Percentiles rank a stretch among this genome's conserved stretches.
phyloP scores from a whole-genome alignment of 78 protist genomes.

The Cyanophora paradoxa region DNA sequence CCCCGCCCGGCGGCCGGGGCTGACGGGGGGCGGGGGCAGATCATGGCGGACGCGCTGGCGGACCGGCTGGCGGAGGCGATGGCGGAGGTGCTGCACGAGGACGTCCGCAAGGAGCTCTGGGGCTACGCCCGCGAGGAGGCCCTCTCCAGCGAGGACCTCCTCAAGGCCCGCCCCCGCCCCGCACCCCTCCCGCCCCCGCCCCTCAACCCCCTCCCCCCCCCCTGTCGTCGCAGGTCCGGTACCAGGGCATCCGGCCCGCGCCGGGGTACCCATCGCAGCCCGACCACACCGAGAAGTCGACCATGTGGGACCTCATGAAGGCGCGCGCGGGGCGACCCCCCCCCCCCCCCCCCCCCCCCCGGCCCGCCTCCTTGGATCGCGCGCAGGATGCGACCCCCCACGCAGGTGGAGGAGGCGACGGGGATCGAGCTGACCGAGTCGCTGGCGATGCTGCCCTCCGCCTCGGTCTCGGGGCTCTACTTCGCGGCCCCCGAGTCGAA shows the following conservation, averaged over 20 bases:
- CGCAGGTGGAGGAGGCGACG: conserved; percentile 7
- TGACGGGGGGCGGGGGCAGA: too few relatives aligned
- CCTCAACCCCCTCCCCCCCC: too few relatives aligned
- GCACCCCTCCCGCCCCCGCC: too few relatives aligned
- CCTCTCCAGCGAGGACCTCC: conserved; percentile 61
- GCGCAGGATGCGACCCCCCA: too few relatives aligned
- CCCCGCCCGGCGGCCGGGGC: too few relatives aligned
- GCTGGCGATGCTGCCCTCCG: conserved; percentile 94
- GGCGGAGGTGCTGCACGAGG: conserved; percentile 87
- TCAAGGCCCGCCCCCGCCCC: too few relatives aligned
- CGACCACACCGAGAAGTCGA: conserved; percentile 95
- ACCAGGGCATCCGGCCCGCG: conserved; percentile 96
- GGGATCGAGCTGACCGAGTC: conserved; percentile 80
- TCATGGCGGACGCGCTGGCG: conserved; percentile 91
- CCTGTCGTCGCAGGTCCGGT: too few relatives aligned
- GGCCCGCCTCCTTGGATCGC: too few relatives aligned
- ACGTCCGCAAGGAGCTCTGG: conserved; percentile 84
- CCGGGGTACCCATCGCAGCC: conserved; percentile 98
- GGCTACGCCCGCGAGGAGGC: conserved; percentile 76
- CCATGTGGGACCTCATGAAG: conserved; percentile 74
- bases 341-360: background rate
- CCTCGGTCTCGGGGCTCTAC: conserved; percentile 88
- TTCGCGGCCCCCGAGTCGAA: conserved; percentile 78
- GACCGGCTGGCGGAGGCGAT: conserved; percentile 90
- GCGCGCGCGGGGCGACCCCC: too few relatives aligned